Conservation (phyloP, 2,329 filamentous ascomycete genomes). For the Fusarium sp. region DNA sequence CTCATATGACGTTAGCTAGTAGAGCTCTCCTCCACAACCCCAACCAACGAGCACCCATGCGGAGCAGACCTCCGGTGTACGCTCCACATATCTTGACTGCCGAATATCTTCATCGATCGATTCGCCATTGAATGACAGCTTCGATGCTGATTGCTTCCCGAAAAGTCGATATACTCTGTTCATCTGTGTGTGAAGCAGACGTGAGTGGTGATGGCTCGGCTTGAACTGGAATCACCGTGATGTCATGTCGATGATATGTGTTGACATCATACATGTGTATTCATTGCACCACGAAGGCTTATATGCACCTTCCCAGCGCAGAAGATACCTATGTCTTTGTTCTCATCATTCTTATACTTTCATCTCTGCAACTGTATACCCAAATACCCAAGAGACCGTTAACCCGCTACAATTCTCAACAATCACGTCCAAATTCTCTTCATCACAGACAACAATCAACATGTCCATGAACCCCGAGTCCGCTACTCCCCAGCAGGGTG, state of each 20-base stretch:
- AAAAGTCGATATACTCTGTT: not conserved
- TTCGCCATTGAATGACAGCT: not conserved
- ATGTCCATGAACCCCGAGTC: slow-evolving; percentile 67
- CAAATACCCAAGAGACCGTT: not conserved
- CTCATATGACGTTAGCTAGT: slow-evolving; percentile 31
- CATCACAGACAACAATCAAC: slow-evolving; percentile 26
- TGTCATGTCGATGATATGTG: slow-evolving; percentile 31
- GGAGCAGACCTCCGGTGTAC: slow-evolving; percentile 32
- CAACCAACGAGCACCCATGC: slow-evolving; percentile 29
- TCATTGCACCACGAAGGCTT: slow-evolving; percentile 8
- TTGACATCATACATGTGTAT: slow-evolving; percentile 35
- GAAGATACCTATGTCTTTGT: not conserved
- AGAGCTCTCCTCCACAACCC: slow-evolving; percentile 27
- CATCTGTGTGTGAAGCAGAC: not conserved
- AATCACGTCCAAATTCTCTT: not conserved
- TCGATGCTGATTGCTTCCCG: not conserved
- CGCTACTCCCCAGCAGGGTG: slow-evolving; percentile 63
- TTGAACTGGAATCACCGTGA: slow-evolving; percentile 16
- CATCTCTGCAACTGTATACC: slow-evolving; percentile 3
- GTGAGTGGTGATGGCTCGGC: slow-evolving; percentile 6
- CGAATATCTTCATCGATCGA: slow-evolving; percentile 36
- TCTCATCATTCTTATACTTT: slow-evolving; percentile 1
- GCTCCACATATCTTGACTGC: slow-evolving; percentile 30
- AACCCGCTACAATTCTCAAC: not conserved
- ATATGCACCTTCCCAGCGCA: slow-evolving; percentile 15